Conservation (phyloP, 805 yeast genomes). For the Kazachstania martiniae region DNA sequence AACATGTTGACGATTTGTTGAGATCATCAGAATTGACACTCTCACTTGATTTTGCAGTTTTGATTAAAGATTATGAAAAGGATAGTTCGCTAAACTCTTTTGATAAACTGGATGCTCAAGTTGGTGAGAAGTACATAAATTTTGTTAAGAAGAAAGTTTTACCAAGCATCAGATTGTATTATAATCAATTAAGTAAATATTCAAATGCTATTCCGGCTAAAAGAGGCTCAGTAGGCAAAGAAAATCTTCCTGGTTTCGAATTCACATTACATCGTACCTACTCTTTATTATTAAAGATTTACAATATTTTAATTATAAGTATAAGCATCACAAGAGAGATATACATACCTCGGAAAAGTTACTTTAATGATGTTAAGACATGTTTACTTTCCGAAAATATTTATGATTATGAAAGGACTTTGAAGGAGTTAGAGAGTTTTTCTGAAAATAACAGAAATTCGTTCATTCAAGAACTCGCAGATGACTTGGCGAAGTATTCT, state of each 20-base stretch:
- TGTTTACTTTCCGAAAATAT: conserved; percentile 16
- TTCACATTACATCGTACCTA: conserved; percentile 36
- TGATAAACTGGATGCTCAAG: conserved; percentile 21
- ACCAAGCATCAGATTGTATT: conserved; percentile 17
- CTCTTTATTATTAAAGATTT: conserved; percentile 20
- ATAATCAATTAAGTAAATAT: conserved; percentile 19
- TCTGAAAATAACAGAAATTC: conserved; percentile 3
- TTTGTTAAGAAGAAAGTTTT: conserved; percentile 17
- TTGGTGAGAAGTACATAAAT: conserved; percentile 17
- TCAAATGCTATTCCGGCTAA: conserved; percentile 8
- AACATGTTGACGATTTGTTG: conserved; percentile 24
- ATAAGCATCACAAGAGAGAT: conserved; percentile 18
- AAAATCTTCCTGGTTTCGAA: not conserved
- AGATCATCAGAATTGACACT: conserved; percentile 24
- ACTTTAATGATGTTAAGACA: conserved; percentile 10
- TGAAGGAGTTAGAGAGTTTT: conserved; percentile 11
- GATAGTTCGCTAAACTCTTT: conserved; percentile 20
- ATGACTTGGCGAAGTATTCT: conserved; percentile 2
- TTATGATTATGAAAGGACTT: conserved; percentile 14
- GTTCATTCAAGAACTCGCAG: not conserved
- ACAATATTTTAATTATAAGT: conserved; percentile 10
- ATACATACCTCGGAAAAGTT: conserved; percentile 17
- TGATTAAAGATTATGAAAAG: conserved; percentile 20
- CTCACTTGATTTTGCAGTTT: conserved; percentile 24
- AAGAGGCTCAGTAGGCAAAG: conserved; percentile 1